Base-by-base conservation (phyloP, 495 filamentous ascomycete genomes). In the Penicillium turbatum region DNA sequence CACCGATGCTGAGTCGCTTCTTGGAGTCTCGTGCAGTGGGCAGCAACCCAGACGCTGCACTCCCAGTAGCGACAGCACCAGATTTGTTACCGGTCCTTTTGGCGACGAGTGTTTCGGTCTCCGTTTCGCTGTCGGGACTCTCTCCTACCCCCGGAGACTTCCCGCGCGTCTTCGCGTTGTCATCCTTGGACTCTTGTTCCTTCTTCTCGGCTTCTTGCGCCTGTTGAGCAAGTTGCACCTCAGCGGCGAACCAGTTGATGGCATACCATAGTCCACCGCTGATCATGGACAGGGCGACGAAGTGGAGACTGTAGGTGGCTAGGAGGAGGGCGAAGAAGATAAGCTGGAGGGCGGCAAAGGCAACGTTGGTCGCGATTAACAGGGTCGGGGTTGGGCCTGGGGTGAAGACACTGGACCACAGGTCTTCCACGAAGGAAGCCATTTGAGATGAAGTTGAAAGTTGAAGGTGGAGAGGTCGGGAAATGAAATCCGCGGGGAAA, bases 171-270 rank as follows among this genome's bases (percentile, higher is more conserved):
- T 38, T 34, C 9, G 17, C 61, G 44, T 56, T 40, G 26, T 58
- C 70, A 54, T 55, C 47, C 56, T 51, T 61, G 45, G 43, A 8
- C 2, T 53, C 65, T 31, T 67, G 61, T 58, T 69, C 64, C 62
- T 67, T 60, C 54, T 71, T 61, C 65, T 67, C 64, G 70, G 74
- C 68, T 65, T 91, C 81, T 48, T 76, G 76, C 17, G 69, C 73
- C 61, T 88, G 84, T 37, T 67, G 64, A 13, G 84, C 84, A 9
- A 72, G 72, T 46, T 76, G 77, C 31, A 98, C 75, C 75, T 98
- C 93, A 19, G 68, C 66, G 36, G 90, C 89, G 63, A 98, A 98
- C 93, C 93, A 98, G 72, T 96, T 96, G 71, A 98, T 95, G 17
- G 85, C 82, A 70, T 79, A 87, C 93, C 93, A 98, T 21, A 98